phyloP scores from a whole-genome alignment of 2,329 filamentous ascomycete genomes.

The Epichloe elymi region DNA sequence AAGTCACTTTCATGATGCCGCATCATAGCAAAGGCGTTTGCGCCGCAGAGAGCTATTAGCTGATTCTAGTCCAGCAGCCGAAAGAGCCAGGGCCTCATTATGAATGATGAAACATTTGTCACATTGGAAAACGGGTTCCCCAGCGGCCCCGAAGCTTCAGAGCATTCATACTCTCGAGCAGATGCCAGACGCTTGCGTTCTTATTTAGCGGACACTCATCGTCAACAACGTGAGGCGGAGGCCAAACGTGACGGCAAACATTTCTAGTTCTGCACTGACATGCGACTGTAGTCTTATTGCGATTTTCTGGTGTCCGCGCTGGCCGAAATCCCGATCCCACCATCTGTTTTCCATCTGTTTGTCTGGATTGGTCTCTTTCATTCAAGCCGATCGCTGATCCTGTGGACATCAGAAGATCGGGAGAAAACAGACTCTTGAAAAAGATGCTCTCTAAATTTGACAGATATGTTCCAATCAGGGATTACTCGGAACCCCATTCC shows the following conservation, averaged over 20 bases:
- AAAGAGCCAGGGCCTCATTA: not conserved
- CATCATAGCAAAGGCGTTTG: not conserved
- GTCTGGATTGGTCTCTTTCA: not conserved
- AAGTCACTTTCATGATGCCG: not conserved
- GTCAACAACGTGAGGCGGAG: not conserved
- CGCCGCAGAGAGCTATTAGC: not conserved
- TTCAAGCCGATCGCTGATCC: not conserved
- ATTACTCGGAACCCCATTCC: constrained; percentile 19
- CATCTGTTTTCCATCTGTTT: not conserved
- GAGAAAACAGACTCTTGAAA: not conserved
- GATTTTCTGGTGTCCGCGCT: not conserved
- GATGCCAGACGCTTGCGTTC: not conserved
- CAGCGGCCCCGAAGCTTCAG: not conserved
- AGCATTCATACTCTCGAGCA: not conserved
- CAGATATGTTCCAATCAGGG: constrained; percentile 37
- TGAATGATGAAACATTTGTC: not conserved
- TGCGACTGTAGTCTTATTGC: not conserved
- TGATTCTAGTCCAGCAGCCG: not conserved
- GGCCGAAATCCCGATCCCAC: not conserved
- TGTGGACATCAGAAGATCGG: not conserved
- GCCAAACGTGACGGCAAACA: not conserved
- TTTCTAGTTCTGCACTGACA: not conserved
- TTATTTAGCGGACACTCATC: not conserved
- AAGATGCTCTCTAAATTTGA: constrained; percentile 19
- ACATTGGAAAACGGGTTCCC: not conserved